Conservation (phyloP, 192 early-diverging fungal genomes). For the Backusella westeae region DNA sequence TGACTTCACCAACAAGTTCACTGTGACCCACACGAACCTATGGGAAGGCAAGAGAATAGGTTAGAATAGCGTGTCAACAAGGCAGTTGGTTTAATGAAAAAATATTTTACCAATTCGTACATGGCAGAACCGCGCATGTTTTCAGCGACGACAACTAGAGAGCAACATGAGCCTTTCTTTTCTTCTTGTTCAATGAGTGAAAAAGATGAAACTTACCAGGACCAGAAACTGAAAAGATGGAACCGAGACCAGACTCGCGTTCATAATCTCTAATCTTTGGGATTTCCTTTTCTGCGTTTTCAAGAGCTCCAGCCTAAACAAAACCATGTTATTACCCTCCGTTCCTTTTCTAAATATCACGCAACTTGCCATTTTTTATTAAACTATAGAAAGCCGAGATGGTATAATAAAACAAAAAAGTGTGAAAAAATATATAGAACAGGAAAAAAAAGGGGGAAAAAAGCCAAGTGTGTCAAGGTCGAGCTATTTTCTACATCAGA, state of each 20-base stretch:
- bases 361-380: slow-evolving; percentile 10
- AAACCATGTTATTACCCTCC: background rate
- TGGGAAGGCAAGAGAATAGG: background rate
- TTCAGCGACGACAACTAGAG: slow-evolving; percentile 95
- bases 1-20: slow-evolving; percentile 98
- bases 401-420: background rate
- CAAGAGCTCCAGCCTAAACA: slow-evolving; percentile 84
- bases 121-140: slow-evolving; percentile 97
- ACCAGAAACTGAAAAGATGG: slow-evolving; percentile 96
- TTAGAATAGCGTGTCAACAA: background rate
- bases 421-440: background rate
- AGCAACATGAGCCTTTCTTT: background rate
- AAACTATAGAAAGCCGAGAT: background rate
- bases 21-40: slow-evolving; percentile 96
- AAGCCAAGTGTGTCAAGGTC: slow-evolving; percentile 1
- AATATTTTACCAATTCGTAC: slow-evolving; percentile 86
- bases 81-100: background rate
- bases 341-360: background rate
- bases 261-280: slow-evolving; percentile 86
- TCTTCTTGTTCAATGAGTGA: background rate
- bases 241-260: slow-evolving; percentile 84
- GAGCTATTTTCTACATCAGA: background rate
- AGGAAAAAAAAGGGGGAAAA: background rate
- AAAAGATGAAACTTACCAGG: slow-evolving; percentile 64
- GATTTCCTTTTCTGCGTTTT: slow-evolving; percentile 80